Base-by-base conservation (phyloP, 2,329 filamentous ascomycete genomes). In the Cladobotryum mycophilum region DNA sequence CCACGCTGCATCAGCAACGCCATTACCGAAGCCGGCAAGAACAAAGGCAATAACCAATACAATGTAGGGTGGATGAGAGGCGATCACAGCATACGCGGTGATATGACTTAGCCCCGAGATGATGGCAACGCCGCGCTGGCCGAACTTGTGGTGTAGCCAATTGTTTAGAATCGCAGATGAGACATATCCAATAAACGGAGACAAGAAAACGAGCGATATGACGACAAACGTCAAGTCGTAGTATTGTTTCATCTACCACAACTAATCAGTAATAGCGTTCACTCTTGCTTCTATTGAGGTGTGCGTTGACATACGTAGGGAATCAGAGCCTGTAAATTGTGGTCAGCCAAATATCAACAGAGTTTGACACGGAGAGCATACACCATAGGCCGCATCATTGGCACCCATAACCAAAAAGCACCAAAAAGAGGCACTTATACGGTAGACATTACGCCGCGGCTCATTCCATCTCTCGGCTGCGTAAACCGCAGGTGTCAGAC, bases 11-110 rank as follows among this genome's bases (percentile, higher is more conserved):
- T 79, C 83, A 12, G 76, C 72, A 0, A 88, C 66, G 0, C 86
- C 86, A 60, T 86, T 89, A 0, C 85, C 86, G 48, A 88, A 82
- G 0, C 86, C 86, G 1, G 83, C 80, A 2, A 89, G 63, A 54
- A 81, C 76, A 61, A 84, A 87, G 9, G 81, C 75, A 11, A 88
- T 61, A 1, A 87, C 79, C 0, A 89, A 69, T 1, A 81, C 81
- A 0, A 83, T 81, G 57, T 84, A 88, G 0, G 84, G 83, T 1
- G 85, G 86, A 61, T 88, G 86, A 4, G 80, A 61, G 1, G 77
- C 73, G 36, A 85, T 78, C 48, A 85, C 71, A 38, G 82, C 67
- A 59, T 87, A 89, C 5, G 84, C 75, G n/a, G 80, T 47, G 1
- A 88, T 56, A 60, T 88, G 85, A 58, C 78, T 80, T 1, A 67